Base-by-base conservation (phyloP, 257 asterid genomes). In the Ajuga chamaepitys region DNA sequence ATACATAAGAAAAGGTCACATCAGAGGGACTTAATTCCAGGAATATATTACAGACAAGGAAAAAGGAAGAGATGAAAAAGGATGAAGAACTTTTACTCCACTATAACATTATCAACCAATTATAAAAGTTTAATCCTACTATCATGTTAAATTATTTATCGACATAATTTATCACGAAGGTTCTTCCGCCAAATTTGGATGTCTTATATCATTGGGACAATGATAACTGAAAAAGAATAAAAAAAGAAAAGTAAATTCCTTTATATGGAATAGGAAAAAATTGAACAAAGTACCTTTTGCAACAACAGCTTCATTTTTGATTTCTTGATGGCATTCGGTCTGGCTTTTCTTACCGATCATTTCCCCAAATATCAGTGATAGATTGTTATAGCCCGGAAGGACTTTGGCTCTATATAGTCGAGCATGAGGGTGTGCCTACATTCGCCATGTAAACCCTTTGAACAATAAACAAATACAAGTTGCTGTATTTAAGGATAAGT, bases 401-500 rank as follows among this genome's bases (percentile, higher is more conserved):
- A 26, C 70, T 74, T 70, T 78, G 25, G 30, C 66, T 78, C 79
- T 72, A 63, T 64, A 79, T 18, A 66, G 52, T 51, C 79, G 79
- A 62, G 79, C 81, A 35, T 69, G 70, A 9, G 84, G 81, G 34
- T 70, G 77, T 37, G 60, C 79, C 84, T 79, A 58, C 53, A 72
- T 40, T 58, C 9, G 64, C 52, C 48, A 34, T 13, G 57, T 55
- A 47, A 53, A 18, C 35, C 30, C 57, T 26, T 64, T 60, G 32
- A 70, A 56, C 59, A 68, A 48, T 9, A 48, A 67, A 52, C 57
- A 24, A 53, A 63, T 16, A 67, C 17, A 55, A 71, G 56, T 22
- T 34, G 60, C 58, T 22, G 59, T 55, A 34, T 22, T 50, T 10
- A 47, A 62, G 63, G 71, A 67, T 62, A 32, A 51, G 44, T 13